Evolutionary conservation across 2,329 filamentous ascomycete genomes (phyloP), one percentile per base, ranked within the genome.

Genomic region (Alternaria hordeiaustralica): DNA sequence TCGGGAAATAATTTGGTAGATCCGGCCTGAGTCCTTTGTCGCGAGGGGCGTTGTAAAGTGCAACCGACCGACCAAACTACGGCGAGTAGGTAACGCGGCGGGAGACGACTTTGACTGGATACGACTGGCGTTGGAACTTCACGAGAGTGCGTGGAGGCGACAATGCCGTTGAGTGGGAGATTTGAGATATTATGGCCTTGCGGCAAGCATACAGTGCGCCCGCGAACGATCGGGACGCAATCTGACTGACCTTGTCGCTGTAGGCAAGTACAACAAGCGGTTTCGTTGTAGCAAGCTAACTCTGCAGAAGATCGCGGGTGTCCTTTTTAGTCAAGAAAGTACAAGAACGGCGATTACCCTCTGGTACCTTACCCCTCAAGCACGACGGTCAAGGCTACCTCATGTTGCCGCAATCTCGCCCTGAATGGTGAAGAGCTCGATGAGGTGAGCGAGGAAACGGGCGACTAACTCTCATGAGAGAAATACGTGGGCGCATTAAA

Each of bases 381-480:
- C 77, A 79, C 54, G 62, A 70, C 53, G 28, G 21, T 2, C 62
- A 70, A 41, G 68, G 68, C 1, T 75, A 70, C 68, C 54, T 73
- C 20, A 45, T 67, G 8, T 56, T 64, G 15, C 28, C 26, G 12
- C 25, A 55, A 4, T 54, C 61, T 5, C 57, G 70, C 13, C 70
- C 71, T 4, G 33, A 68, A 55, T 73, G 71, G 72, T 75, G 55
- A 46, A 33, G 9, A 1, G 28, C 49, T 36, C 9, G 4, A 41
- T n/a, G n/a, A 7, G 33, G 33, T 15, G 33, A 41, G 33, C 33
- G 33, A 41, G 33, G 21, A 21, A 21, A 21, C 21, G 21, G 21
- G 21, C 21, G 21, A 21, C 21, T 21, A 21, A 4, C 21, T 21
- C 21, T 21, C 21, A 21, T 21, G 21, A 21, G 21, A 21, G 21